Base-by-base conservation (phyloP, 257 asterid genomes). In the Solanum verrucosum region DNA sequence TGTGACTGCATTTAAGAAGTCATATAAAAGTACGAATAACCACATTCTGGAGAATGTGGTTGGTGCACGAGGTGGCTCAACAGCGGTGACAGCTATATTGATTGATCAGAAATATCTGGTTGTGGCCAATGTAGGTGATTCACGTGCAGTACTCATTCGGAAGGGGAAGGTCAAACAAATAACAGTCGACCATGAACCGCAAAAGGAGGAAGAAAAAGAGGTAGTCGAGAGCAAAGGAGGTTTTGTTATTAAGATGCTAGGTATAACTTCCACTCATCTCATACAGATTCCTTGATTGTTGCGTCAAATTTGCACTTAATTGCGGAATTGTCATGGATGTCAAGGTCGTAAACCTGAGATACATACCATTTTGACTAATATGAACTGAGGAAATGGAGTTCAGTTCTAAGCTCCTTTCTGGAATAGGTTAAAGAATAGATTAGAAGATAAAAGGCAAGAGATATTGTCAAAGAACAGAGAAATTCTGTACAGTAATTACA, bases 41-140 rank as follows among this genome's bases (percentile, higher is more conserved):
- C 79, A 90, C 40, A 92, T 92, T 34, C 82, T 92, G 60, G 90
- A 91, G 85, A 91, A 90, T 74, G 90, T 90, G 56, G 93, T 87
- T 11, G 92, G 92, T 44, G 29, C 87, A 5, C 73, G 91, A 59
- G 95, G 95, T n/a, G 93, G 95, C 33, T 93, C 94, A 11, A 93
- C 95, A 1, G 93, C 94, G 0, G 92, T 91, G 38, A 91, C 93
- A 2, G 88, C 95, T 11, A 92, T 94, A 83, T 25, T 94, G 4
- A 73, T 92, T 46, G 65, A 93, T 70, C 70, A 88, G 87, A 86
- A 46, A 86, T 78, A 88, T 89, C 89, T 94, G 9, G 73, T 93
- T 8, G 93, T 92, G 49, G 94, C 93, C 25, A 92, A 93, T 27
- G 92, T 94, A 16, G 96, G 96, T 3, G 94, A 94, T 42, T 93